Conservation (phyloP, 2,329 filamentous ascomycete genomes). For the Emmonsia crescens region DNA sequence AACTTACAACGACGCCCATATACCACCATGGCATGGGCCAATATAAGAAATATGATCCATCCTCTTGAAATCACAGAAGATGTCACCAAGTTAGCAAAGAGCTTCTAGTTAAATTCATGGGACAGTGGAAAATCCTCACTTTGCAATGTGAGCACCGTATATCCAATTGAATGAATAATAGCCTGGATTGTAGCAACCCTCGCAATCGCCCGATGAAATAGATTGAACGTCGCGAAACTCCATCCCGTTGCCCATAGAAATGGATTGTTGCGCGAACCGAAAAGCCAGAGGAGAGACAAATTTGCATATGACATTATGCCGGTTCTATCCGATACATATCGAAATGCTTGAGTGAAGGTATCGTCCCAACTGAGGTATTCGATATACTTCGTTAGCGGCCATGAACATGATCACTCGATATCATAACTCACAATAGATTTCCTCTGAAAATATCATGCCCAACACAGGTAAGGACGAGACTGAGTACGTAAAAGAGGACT, state of each 20-base stretch:
- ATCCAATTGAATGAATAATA: slow-evolving; percentile 52
- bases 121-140: slow-evolving; percentile 3
- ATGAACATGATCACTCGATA: neutral
- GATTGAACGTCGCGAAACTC: slow-evolving; percentile 56
- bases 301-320: slow-evolving; percentile 55
- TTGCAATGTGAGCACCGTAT: slow-evolving; percentile 34
- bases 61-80: neutral
- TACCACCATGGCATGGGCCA: slow-evolving; percentile 14
- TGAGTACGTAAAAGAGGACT: slow-evolving; percentile 35
- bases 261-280: slow-evolving; percentile 56
- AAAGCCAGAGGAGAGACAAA: slow-evolving; percentile 55
- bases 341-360: slow-evolving; percentile 30
- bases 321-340: slow-evolving; percentile 53
- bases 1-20: slow-evolving; percentile 18
- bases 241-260: slow-evolving; percentile 58
- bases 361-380: slow-evolving; percentile 10
- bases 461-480: slow-evolving; percentile 33
- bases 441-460: slow-evolving; percentile 36
- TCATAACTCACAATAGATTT: slow-evolving; percentile 38
- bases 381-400: neutral
- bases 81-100: neutral
- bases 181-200: slow-evolving; percentile 52
- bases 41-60: slow-evolving; percentile 10
- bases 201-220: slow-evolving; percentile 58
- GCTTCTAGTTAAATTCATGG: neutral